A percentile compares a stretch with the other conserved stretches of the same genome.
phyloP scores from a whole-genome alignment of 805 yeast genomes.

The Wickerhamiella cacticola region DNA sequence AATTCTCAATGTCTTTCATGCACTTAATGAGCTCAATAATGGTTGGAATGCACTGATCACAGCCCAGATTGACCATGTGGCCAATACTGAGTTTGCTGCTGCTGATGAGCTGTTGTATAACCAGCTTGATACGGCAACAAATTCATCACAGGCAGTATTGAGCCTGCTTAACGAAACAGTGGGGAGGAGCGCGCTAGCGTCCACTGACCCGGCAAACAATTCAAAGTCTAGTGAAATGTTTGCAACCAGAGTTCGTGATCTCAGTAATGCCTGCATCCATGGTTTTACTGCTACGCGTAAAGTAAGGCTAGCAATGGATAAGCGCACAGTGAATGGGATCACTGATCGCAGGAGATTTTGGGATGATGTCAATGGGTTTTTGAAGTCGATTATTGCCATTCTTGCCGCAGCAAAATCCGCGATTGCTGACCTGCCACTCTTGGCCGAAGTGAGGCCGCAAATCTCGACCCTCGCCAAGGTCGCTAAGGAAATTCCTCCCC shows the following conservation, averaged over 20 bases:
- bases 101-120: conserved; percentile 58
- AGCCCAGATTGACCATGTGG: conserved; percentile 19
- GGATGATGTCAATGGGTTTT: conserved; percentile 72
- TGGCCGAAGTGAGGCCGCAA: conserved; percentile 61
- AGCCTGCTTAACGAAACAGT: conserved; percentile 20
- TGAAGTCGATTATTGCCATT: conserved; percentile 73
- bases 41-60: conserved; percentile 37
- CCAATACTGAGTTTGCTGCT: conserved; percentile 29
- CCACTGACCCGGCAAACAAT: conserved; percentile 14
- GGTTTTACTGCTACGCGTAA: conserved; percentile 75
- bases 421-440: conserved; percentile 66
- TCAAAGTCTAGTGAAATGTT: conserved; percentile 26
- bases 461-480: conserved; percentile 74
- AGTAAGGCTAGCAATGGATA: conserved; percentile 42
- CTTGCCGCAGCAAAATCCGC: conserved; percentile 73
- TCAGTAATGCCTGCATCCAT: conserved; percentile 61
- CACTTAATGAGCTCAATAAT: conserved; percentile 55
- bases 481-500: conserved; percentile 83
- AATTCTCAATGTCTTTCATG: conserved; percentile 46
- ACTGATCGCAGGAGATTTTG: conserved; percentile 55
- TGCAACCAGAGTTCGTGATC: conserved; percentile 58
- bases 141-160: conserved; percentile 29
- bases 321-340: conserved; percentile 38
- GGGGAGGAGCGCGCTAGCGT: conserved; percentile 20
- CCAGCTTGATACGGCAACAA: conserved; percentile 49